Evolutionary conservation across 2,329 filamentous ascomycete species (phyloP), one percentile per base, ranked within the genome.

Genomic region (Epichloe gansuensis): DNA sequence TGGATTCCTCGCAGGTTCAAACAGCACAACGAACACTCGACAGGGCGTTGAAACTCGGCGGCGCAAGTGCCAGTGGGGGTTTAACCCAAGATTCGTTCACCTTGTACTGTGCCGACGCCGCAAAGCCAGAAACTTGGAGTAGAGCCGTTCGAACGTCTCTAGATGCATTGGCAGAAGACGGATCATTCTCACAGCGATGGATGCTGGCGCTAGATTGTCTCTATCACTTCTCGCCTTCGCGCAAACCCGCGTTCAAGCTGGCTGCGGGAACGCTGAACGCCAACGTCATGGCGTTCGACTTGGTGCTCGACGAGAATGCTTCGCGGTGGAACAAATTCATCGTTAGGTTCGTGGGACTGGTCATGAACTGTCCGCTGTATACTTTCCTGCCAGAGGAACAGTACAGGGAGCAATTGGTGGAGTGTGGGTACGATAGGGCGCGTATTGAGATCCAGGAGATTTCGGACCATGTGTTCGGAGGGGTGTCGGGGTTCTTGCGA

Each of bases 201-300:
- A 64, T 81, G 0, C 66, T 81, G 1, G 77, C 72, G 0, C 66
- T 81, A 1, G 78, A 81, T 58, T 75, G 75, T 2, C 59, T 79
- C 5, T 81, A 81, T 51, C 76, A 81, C 59, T 81, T 80, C 58
- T 66, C 65, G 0, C 78, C 77, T 0, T 78, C 76, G 0, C 65
- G 77, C 13, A 66, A 63, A 51, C 69, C 71, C 0, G 58, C 79
- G 2, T 68, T 80, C 13, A 52, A 62, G 7, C 66, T 73, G 43
- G 68, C 74, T 1, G 62, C 65, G 4, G 59, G 56, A 3, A 61
- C 61, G 0, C 65, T 80, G 0, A 57, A 66, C 3, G 76, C 76
- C 1, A 71, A 73, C 0, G 61, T 77, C 49, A 76, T 79, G 72
- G 75, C 73, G 0, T 81, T 80, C 53, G 78, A 81, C 53, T 65